These are phyloP conservation scores for Neurospora sp. DNA, from an alignment of 495 filamentous ascomycete species.

Conservation along the genomic window DNA sequence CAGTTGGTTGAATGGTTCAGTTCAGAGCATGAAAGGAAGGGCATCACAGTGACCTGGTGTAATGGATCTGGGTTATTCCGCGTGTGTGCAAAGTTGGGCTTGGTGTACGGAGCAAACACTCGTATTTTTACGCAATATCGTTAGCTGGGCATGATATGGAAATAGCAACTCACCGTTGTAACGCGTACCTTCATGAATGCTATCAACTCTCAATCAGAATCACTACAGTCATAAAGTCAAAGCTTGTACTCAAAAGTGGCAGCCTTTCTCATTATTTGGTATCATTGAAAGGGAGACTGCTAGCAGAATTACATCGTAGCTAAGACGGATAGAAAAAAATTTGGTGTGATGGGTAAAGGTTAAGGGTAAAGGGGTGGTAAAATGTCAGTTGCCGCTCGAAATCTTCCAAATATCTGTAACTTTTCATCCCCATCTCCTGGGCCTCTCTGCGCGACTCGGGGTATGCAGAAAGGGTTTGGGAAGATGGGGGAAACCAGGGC, in stretches of 20 bases:
- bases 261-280: constrained; percentile 36
- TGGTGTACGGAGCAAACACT: not conserved
- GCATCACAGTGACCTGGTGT: not conserved
- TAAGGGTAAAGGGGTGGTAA: not conserved
- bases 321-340: constrained; percentile 19
- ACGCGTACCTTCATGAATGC: not conserved
- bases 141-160: not conserved
- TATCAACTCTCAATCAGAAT: not conserved
- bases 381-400: not conserved
- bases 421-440: not conserved
- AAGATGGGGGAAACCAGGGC: not conserved
- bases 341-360: constrained; percentile 6
- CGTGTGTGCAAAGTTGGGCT: not conserved
- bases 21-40: not conserved
- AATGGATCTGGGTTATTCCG: not conserved
- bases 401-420: not conserved
- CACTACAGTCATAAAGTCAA: not conserved
- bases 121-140: not conserved
- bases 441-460: not conserved
- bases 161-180: not conserved
- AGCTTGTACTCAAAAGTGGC: constrained; percentile 6
- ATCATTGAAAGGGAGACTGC: constrained; percentile 28
- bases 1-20: not conserved
- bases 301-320: constrained; percentile 36
- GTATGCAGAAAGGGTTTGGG: not conserved